Conservation (phyloP, 768 basidiomycete species). For the Hortiboletus campestris region DNA sequence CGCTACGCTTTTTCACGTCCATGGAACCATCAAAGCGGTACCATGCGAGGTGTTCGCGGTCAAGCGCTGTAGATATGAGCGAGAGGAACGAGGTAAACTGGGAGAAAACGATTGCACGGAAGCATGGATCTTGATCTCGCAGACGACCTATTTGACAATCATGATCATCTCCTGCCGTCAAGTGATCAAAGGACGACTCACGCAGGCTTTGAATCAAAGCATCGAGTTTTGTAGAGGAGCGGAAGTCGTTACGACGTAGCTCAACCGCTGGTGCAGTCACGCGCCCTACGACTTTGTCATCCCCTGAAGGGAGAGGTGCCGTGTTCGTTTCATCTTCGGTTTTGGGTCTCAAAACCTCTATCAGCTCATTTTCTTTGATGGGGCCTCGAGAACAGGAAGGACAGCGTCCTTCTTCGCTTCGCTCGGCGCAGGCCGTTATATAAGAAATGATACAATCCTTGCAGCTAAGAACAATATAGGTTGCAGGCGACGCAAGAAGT, state of each 20-base stretch:
- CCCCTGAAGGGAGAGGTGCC: conserved; percentile 1
- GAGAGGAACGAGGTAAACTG: conserved; percentile 89
- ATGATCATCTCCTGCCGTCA: background rate
- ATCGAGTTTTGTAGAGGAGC: conserved; percentile 87
- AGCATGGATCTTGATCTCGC: conserved; percentile 68
- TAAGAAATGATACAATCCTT: conserved; percentile 86
- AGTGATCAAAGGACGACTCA: conserved; percentile 30
- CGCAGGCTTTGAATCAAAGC: conserved; percentile 76
- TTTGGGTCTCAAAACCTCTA: conserved; percentile 55
- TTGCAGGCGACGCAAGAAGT: background rate
- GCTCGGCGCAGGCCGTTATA: conserved; percentile 66
- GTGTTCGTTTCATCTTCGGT: conserved; percentile 1
- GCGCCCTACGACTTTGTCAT: conserved; percentile 17
- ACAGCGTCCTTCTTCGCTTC: conserved; percentile 68
- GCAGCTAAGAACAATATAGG: conserved; percentile 50
- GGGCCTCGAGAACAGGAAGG: conserved; percentile 78
- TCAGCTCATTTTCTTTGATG: conserved; percentile 57
- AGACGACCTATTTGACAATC: conserved; percentile 47
- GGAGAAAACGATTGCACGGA: conserved; percentile 85
- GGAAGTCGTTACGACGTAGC: conserved; percentile 79
- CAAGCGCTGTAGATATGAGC: conserved; percentile 68
- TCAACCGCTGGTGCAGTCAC: conserved; percentile 44
- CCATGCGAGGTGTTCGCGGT: conserved; percentile 65
- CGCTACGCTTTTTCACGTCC: conserved; percentile 77
- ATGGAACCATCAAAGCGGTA: conserved; percentile 92